Evolutionary conservation across 1,284 basidiomycete species (phyloP), one percentile per base, ranked within the genome.

Genomic region (Leccinum pachyderme): DNA sequence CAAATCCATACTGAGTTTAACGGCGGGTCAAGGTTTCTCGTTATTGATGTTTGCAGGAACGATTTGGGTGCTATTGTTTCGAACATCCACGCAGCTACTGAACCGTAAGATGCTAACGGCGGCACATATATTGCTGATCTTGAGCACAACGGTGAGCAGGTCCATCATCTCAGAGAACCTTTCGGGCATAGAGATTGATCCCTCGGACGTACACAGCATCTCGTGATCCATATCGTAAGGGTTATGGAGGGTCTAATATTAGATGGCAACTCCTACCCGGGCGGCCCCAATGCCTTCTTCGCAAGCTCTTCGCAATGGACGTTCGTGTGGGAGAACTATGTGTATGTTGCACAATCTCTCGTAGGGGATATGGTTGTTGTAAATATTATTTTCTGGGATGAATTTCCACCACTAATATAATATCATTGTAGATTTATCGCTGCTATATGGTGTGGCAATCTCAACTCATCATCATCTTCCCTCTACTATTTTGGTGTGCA

Each of bases 11-110:
- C 47, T 54, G 32, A 63, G 5, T n/a, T 0, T 54, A 7, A 2
- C 49, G 15, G 18, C 18, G 1, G 31, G 1, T 6, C 25, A 29
- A 62, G 61, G 62, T 3, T 55, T 66, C 25, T 63, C 62, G n/a
- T 53, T 66, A 43, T 35, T 62, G 43, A 59, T 63, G 63, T 63
- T 66, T 18, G 51, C 46, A 47, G 55, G 59, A 7, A 53, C 61
- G 6, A 44, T 65, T 18, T 62, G 61, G 63, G 49, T 28, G 4
- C 13, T 63, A 12, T 39, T 25, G 7, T 52, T 37, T 22, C 51
- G 43, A 28, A 48, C 27, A 9, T 37, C 59, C 2, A 46, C 52
- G 2, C 32, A 25, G 24, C 22, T 13, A 11, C 37, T 62, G 43
- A 59, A 62, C 22, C n/a, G 5, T 18, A 64, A 43, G 44, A 55